These are phyloP conservation scores for Colletotrichum brevisporum DNA, from an alignment of 2,329 filamentous ascomycete genomes.

Conservation along the genomic window DNA sequence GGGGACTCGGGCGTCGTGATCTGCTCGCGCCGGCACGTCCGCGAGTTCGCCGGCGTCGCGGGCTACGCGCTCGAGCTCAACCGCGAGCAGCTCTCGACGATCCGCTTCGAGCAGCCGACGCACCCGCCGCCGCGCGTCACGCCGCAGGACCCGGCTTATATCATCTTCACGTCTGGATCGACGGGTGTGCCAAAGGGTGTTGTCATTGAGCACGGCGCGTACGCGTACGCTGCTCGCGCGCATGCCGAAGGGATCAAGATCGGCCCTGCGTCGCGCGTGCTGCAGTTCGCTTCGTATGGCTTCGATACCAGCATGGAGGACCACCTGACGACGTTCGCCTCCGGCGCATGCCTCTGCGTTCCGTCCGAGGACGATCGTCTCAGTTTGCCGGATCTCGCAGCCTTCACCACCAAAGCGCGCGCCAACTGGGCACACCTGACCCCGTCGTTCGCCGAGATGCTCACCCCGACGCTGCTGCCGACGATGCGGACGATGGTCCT, in stretches of 20 bases:
- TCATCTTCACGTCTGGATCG: conserved; percentile 45
- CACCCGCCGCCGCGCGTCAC: neutral
- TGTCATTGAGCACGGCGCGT: conserved; percentile 33
- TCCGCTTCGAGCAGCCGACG: neutral
- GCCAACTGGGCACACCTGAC: conserved; percentile 66
- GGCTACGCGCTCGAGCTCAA: conserved; percentile 1
- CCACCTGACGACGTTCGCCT: conserved; percentile 64
- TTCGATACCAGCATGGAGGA: conserved; percentile 68
- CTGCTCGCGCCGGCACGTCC: conserved; percentile 1
- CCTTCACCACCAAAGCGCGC: conserved; percentile 31
- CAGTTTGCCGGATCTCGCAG: conserved; percentile 51
- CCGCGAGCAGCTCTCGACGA: neutral
- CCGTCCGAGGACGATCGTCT: conserved; percentile 64
- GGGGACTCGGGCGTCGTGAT: neutral
- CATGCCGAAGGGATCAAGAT: conserved; percentile 18
- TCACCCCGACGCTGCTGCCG: conserved; percentile 60
- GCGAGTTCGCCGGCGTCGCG: neutral
- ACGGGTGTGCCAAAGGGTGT: conserved; percentile 45
- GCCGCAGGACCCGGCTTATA: conserved; percentile 32
- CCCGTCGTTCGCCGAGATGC: conserved; percentile 62
- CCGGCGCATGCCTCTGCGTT: conserved; percentile 74
- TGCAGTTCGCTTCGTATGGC: conserved; percentile 66
- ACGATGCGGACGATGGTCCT: conserved; percentile 61
- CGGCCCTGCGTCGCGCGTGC: neutral
- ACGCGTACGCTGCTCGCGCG: conserved; percentile 38